Evolutionary conservation across 805 yeast species (phyloP), one percentile per base, ranked within the genome.

Genomic region (Zygosaccharomyces gambellarensis): DNA sequence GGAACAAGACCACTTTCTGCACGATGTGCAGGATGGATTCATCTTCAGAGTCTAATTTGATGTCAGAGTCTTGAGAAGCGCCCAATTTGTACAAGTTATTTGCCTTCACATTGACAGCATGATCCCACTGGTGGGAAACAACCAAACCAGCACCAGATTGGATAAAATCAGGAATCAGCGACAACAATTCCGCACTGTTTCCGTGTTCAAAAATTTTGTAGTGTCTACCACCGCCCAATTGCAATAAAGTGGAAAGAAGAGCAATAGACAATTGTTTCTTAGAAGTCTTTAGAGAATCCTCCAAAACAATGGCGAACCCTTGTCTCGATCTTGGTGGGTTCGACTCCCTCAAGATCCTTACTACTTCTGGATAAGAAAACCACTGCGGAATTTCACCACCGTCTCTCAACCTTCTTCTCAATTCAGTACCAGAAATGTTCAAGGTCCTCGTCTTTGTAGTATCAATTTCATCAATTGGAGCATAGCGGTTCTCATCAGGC

Each of bases 291-390:
- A 82, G 76, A 56, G 75, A 70, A 34, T 86, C 82, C 29, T 82
- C 75, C 46, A 89, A 72, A 53, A 83, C 77, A 46, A 90, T 72
- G 7, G 88, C 87, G 69, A 90, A 92, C 31, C 98, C 98, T 73
- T 92, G 98, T 51, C 77, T 69, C 51, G 77, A 80, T 71, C 97
- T 82, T 55, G 98, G 96, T 49, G 97, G 97, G 69, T 90, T 90
- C 41, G 90, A 81, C 61, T 88, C 92, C 67, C 98, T 84, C 61
- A 90, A 78, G 52, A 92, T 90, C 68, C 80, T 79, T 52, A 92
- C 98, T 46, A 92, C 97, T 70, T 90, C 97, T 3, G 97, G 96
- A 72, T 90, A 90, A 4, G 97, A 88, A 72, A 92, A 90, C 98
- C 98, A 90, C 66, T 81, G 94, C 55, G 98, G 98, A 59, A 90